A percentile compares a stretch with the other conserved stretches of the same genome.
phyloP scores from a whole-genome alignment of 1,284 basidiomycete species.

The Entoloma clypeatum region DNA sequence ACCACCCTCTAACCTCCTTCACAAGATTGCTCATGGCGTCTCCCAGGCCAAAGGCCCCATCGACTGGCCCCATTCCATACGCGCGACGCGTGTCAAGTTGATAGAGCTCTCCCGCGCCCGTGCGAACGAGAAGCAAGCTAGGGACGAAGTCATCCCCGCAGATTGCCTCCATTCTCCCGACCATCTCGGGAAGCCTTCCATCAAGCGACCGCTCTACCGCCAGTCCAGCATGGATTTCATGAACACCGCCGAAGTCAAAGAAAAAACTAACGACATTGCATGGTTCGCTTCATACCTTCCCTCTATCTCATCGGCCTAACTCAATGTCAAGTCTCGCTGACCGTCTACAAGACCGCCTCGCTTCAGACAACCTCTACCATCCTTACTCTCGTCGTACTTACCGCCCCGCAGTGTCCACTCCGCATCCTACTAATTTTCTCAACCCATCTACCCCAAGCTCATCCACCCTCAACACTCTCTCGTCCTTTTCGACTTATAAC shows the following conservation, averaged over 20 bases:
- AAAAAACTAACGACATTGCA: conserved; percentile 54
- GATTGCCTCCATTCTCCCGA: conserved; percentile 22
- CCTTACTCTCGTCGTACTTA: conserved; percentile 53
- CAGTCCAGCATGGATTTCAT: conserved; percentile 86
- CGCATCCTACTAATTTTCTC: conserved; percentile 34
- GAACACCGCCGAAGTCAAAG: conserved; percentile 44
- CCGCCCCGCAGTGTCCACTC: conserved; percentile 34
- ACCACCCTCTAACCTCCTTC: conserved; percentile 77
- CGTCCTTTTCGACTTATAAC: conserved; percentile 30
- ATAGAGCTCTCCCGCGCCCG: conserved; percentile 65
- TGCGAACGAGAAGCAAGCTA: conserved; percentile 48
- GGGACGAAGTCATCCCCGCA: conserved; percentile 28
- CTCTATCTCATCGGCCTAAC: conserved; percentile 9
- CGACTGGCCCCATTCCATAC: conserved; percentile 78
- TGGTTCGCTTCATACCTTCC: conserved; percentile 42
- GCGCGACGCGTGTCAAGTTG: conserved; percentile 74
- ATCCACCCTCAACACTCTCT: conserved; percentile 54
- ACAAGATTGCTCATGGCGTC: conserved; percentile 76
- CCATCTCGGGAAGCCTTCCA: conserved; percentile 20
- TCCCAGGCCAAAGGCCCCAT: conserved; percentile 62
- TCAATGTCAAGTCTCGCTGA: conserved; percentile 51
- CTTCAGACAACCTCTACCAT: conserved; percentile 50
- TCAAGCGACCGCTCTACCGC: conserved; percentile 61
- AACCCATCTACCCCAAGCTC: conserved; percentile 63
- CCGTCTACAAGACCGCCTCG: conserved; percentile 63